phyloP scores from a whole-genome alignment of 495 filamentous ascomycete species.

The Lasiosphaeria miniovina region DNA sequence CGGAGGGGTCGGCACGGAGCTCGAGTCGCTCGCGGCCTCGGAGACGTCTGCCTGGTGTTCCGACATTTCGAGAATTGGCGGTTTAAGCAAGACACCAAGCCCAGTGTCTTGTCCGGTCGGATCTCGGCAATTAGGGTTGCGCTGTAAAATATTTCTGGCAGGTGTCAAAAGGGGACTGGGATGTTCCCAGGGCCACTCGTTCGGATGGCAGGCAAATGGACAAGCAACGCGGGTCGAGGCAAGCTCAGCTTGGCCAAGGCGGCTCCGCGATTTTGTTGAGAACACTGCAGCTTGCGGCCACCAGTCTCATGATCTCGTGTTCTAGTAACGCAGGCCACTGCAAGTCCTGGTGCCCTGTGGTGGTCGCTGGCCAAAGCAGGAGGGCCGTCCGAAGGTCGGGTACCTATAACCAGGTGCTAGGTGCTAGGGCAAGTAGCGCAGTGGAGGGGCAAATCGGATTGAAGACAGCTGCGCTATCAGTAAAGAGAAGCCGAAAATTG shows the following conservation, averaged over 20 bases:
- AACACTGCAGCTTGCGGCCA: conserved; percentile 4
- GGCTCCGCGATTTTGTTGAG: conserved; percentile 18
- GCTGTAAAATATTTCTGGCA: neutral
- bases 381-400: neutral
- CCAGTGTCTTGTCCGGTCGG: too few species aligned
- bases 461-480: too few species aligned
- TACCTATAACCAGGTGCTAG: too few species aligned
- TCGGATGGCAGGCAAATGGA: neutral
- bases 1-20: conserved; percentile 34
- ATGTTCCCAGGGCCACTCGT: too few species aligned
- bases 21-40: conserved; percentile 20
- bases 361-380: neutral
- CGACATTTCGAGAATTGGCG: conserved; percentile 10
- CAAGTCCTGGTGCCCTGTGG: neutral
- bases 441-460: too few species aligned
- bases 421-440: too few species aligned
- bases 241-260: conserved; percentile 23
- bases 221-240: conserved; percentile 1
- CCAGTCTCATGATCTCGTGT: conserved; percentile 30
- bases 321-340: neutral
- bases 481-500: too few species aligned
- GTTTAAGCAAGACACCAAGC: neutral
- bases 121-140: too few species aligned
- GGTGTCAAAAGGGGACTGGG: neutral
- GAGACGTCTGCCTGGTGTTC: conserved; percentile 5